A percentile compares a stretch with the other conserved stretches of the same genome.
These are phyloP conservation scores for Sarocladiaceae sp. DNA, from an alignment of 2,329 filamentous ascomycete species.

Conservation along the genomic window DNA sequence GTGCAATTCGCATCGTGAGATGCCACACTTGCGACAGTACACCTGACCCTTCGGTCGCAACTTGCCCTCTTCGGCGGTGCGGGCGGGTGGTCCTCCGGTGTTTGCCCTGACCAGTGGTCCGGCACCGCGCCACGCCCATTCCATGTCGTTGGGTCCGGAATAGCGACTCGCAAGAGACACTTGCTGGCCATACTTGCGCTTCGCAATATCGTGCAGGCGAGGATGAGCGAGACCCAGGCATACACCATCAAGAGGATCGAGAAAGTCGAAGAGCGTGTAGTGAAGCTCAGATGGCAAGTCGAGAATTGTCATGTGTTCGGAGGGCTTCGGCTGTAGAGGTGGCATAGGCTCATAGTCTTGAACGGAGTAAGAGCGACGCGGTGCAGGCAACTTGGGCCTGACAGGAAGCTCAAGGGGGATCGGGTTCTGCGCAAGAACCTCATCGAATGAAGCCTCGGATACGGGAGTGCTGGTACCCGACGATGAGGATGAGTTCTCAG, in stretches of 20 bases:
- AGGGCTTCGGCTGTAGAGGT: conserved; percentile 42
- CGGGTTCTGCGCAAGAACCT: conserved; percentile 16
- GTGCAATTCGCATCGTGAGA: conserved; percentile 58
- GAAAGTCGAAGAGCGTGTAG: conserved; percentile 55
- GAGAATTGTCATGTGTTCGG: conserved; percentile 40
- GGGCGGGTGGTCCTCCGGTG: conserved; percentile 11
- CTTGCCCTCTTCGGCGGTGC: conserved; percentile 25
- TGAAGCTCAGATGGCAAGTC: conserved; percentile 57
- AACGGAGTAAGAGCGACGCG: conserved; percentile 56
- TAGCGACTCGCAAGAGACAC: conserved; percentile 55
- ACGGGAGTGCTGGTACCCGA: conserved; percentile 4
- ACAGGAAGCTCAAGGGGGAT: conserved; percentile 17
- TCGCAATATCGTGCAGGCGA: conserved; percentile 55
- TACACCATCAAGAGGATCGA: conserved; percentile 61
- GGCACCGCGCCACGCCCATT: conserved; percentile 59
- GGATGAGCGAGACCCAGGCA: conserved; percentile 57
- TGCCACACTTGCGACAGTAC: conserved; percentile 59
- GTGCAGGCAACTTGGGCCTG: conserved; percentile 37
- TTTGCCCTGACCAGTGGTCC: conserved; percentile 35
- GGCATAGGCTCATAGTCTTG: conserved; percentile 51
- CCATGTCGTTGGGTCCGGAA: conserved; percentile 57
- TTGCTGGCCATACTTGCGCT: conserved; percentile 45
- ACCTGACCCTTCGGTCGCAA: conserved; percentile 54
- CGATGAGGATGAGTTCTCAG: conserved; percentile 25
- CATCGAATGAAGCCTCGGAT: conserved; percentile 6